phyloP scores from a whole-genome alignment of 192 early-diverging fungal species.

The Entophlyctis luteolus region DNA sequence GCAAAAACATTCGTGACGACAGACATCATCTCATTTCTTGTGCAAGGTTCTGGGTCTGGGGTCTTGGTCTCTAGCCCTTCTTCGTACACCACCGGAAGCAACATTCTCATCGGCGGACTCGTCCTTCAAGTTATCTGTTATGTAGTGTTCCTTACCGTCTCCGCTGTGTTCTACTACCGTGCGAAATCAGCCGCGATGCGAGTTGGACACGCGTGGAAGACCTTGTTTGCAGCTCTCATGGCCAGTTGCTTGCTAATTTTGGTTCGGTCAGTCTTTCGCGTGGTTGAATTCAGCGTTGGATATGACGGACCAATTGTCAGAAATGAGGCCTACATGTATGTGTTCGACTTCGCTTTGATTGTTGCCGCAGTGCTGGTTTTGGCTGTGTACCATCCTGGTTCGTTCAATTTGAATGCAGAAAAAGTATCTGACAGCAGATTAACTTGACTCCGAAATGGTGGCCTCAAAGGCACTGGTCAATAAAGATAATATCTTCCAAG shows the following conservation, averaged over 20 bases:
- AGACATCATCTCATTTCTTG: slow-evolving; percentile 26
- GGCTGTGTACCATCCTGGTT: slow-evolving; percentile 19
- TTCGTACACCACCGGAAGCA: not conserved
- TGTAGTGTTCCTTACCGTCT: slow-evolving; percentile 8
- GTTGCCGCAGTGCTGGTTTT: slow-evolving; percentile 2
- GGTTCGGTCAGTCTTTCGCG: slow-evolving; percentile 25
- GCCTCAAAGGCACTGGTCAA: too few relatives aligned
- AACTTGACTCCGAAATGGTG: too few relatives aligned
- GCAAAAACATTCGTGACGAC: slow-evolving; percentile 17
- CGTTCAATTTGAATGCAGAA: too few relatives aligned
- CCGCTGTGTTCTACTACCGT: slow-evolving; percentile 3
- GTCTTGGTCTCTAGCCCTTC: slow-evolving; percentile 2
- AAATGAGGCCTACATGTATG: slow-evolving; percentile 23
- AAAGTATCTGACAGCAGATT: too few relatives aligned
- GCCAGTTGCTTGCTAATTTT: not conserved
- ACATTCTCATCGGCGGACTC: slow-evolving; percentile 25
- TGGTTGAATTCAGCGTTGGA: slow-evolving; percentile 24
- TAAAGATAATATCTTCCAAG: too few relatives aligned
- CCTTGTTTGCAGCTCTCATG: not conserved
- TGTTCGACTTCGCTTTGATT: slow-evolving; percentile 29
- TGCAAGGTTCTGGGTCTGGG: slow-evolving; percentile 20
- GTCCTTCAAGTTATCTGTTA: slow-evolving; percentile 25
- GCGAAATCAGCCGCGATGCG: not conserved
- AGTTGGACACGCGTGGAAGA: not conserved
- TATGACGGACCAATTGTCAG: slow-evolving; percentile 10